Evolutionary conservation across 331 rosid genomes (phyloP).

Genomic region (Telfairia occidentalis): DNA sequence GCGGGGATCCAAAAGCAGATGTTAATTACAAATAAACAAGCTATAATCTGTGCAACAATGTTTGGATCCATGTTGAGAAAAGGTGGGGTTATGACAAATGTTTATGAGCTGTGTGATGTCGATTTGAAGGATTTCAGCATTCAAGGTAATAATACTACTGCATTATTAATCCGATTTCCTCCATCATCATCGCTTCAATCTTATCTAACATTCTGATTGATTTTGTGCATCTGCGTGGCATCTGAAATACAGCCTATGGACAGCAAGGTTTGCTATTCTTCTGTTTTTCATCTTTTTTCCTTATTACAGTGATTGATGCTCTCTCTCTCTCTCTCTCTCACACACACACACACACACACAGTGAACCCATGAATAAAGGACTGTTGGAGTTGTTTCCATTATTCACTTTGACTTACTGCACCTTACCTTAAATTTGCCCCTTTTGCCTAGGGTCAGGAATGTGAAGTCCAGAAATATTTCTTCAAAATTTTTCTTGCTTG

Average conservation of each 20-base stretch:
- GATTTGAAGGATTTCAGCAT: slow-evolving; percentile 98
- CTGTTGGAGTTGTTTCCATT: background rate
- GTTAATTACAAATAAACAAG: slow-evolving; percentile 90
- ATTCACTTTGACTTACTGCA: background rate
- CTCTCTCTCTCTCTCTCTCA: background rate
- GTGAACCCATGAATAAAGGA: background rate
- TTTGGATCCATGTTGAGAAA: slow-evolving; percentile 87
- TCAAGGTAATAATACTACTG: slow-evolving; percentile 48
- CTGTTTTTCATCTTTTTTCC: background rate
- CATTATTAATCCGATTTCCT: slow-evolving; percentile 7
- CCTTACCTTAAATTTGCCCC: background rate
- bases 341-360: background rate
- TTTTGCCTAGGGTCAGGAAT: background rate
- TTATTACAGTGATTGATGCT: background rate
- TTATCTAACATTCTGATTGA: slow-evolving; percentile 1
- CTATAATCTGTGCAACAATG: slow-evolving; percentile 82
- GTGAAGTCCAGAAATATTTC: background rate
- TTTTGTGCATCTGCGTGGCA: slow-evolving; percentile 21
- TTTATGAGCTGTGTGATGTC: slow-evolving; percentile 86
- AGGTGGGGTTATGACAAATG: slow-evolving; percentile 76
- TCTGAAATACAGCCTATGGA: slow-evolving; percentile 52
- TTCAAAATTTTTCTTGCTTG: background rate
- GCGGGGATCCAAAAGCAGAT: slow-evolving; percentile 84
- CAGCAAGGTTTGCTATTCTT: slow-evolving; percentile 51
- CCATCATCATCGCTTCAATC: background rate